A percentile compares a stretch with the other conserved stretches of the same genome.
phyloP scores from a whole-genome alignment of 2,329 filamentous ascomycete species.

The Aaosphaeria arxii region DNA sequence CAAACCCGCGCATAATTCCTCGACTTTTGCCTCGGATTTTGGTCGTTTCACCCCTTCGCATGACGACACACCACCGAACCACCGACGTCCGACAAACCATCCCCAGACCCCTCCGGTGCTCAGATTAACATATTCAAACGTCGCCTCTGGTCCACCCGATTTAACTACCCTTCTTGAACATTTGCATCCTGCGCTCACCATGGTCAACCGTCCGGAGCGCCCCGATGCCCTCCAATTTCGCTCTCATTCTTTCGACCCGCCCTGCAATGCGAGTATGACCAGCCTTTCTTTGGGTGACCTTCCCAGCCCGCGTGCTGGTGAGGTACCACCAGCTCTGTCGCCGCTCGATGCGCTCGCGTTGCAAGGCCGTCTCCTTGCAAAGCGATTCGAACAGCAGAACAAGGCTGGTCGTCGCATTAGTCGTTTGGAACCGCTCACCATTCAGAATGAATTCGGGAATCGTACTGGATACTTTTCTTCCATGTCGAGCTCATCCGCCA shows the following conservation, averaged over 20 bases:
- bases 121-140: not conserved
- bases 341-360: constrained; percentile 93
- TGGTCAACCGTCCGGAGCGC: constrained; percentile 23
- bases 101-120: not conserved
- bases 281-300: constrained; percentile 37
- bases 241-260: constrained; percentile 29
- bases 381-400: constrained; percentile 74
- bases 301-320: constrained; percentile 49
- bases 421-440: constrained; percentile 76
- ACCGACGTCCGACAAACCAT: not conserved
- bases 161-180: constrained; percentile 12
- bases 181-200: constrained; percentile 10
- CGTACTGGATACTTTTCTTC: constrained; percentile 81
- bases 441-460: constrained; percentile 75
- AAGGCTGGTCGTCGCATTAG: constrained; percentile 77
- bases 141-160: constrained; percentile 13
- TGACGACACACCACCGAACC: constrained; percentile 19
- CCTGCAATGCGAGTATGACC: constrained; percentile 19
- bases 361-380: constrained; percentile 83
- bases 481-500: constrained; percentile 55
- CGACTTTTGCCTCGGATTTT: constrained; percentile 22
- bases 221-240: constrained; percentile 24
- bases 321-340: constrained; percentile 82
- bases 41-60: constrained; percentile 24
- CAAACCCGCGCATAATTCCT: constrained; percentile 12